Evolutionary conservation across 306 rosid genomes (phyloP), one percentile per base, ranked within the genome.

Genomic region (Carpinus fangiana): DNA sequence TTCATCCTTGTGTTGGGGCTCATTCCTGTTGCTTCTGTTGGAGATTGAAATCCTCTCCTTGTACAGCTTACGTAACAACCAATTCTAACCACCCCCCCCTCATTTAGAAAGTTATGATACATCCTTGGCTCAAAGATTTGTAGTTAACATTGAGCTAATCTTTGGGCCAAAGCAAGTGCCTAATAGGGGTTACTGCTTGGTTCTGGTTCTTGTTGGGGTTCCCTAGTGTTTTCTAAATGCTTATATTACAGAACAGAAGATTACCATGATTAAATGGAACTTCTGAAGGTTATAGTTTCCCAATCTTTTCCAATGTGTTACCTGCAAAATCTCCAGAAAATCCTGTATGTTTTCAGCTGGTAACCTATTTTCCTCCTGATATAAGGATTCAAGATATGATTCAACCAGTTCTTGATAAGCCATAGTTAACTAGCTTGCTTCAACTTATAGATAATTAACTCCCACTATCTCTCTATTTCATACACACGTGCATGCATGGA

Each of bases 271-370:
- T 12, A 28, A 12, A 61, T 28, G 12, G 67, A 26, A 60, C 18
- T 26, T 61, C 41, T 12, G 7, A 31, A 31, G 34, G 34, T 31
- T 31, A 59, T 11, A 31, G 65, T 26, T 26, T 59, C 65, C 21
- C 43, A 38, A 38, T 47, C 66, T 48, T 36, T 70, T 54, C 50
- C 66, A 77, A 73, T 77, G 41, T 80, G 31, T 66, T 52, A 70
- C 79, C 55, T 31, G 61, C 52, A 11, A 70, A 43, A 23, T 76
- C 45, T 72, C 16, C 41, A 23, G 67, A 26, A 56, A 26, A 60
- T 60, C 34, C 31, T 60, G 17, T 28, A 12, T 26, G 36, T 12
- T 60, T 31, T 28, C 34, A 31, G 34, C 14, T 6, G 43, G 41
- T 23, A 61, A 26, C n/a, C 38, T 26, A 28, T 61, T 61, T 31